Conservation (phyloP, 164 flowering plant species). For the Magnolia changhungtana region DNA sequence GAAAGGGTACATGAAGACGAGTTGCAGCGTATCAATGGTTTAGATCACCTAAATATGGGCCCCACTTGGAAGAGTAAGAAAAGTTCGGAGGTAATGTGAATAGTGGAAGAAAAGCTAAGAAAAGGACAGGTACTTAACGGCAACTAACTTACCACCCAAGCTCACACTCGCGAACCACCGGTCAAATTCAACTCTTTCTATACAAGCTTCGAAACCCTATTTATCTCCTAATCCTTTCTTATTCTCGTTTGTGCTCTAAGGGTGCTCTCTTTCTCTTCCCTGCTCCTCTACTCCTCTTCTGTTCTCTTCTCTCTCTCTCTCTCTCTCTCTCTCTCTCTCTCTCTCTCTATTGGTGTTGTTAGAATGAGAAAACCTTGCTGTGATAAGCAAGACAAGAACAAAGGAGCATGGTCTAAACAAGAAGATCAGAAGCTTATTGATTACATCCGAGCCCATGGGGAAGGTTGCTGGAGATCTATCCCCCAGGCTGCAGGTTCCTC, state of each 20-base stretch:
- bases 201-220: neutral
- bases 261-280: neutral
- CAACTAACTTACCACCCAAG: conserved; percentile 1
- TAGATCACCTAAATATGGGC: too few relatives aligned
- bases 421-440: conserved; percentile 62
- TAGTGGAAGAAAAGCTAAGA: neutral
- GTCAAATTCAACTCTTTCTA: conserved; percentile 32
- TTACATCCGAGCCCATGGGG: conserved; percentile 49
- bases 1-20: too few relatives aligned
- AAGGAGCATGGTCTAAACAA: conserved; percentile 73
- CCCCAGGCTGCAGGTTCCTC: conserved; percentile 60
- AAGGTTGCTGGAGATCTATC: conserved; percentile 65
- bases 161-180: conserved; percentile 31
- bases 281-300: neutral
- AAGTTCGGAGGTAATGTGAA: too few relatives aligned
- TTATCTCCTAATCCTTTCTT: neutral
- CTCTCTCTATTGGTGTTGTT: neutral
- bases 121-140: neutral
- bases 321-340: conserved; percentile 5
- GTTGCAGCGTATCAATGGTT: too few relatives aligned
- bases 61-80: too few relatives aligned
- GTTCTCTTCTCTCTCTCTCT: neutral
- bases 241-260: neutral
- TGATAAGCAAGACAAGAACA: conserved; percentile 47
- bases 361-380: conserved; percentile 64